Conservation (phyloP, 2,329 filamentous ascomycete genomes). For the Colletotrichum falcatum region DNA sequence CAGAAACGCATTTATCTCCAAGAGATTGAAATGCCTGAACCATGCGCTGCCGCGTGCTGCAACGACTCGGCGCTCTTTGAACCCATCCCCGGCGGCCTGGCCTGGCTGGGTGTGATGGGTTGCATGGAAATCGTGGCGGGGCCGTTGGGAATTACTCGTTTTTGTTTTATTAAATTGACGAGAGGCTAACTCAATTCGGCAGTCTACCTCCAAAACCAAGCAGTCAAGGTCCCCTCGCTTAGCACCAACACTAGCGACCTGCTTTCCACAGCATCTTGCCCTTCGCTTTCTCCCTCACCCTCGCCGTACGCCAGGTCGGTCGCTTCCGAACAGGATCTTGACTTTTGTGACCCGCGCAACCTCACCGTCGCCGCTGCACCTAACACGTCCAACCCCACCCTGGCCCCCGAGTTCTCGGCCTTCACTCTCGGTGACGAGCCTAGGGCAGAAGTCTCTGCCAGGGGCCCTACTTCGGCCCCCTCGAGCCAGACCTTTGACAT, state of each 20-base stretch:
- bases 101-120: conserved; percentile 2
- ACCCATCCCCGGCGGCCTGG: conserved; percentile 11
- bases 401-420: conserved; percentile 72
- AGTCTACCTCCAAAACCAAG: conserved; percentile 64
- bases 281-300: conserved; percentile 88
- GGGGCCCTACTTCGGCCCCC: conserved; percentile 57
- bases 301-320: conserved; percentile 80
- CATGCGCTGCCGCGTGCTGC: conserved; percentile 18
- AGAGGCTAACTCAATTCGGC: conserved; percentile 53
- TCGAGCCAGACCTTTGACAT: conserved; percentile 64
- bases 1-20: background rate
- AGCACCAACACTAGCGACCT: conserved; percentile 75
- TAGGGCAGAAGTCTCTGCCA: conserved; percentile 63
- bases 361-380: conserved; percentile 74
- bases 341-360: conserved; percentile 93
- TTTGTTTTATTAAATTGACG: background rate
- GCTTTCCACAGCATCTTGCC: conserved; percentile 80
- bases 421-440: conserved; percentile 74
- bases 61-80: background rate
- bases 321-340: conserved; percentile 77
- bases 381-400: conserved; percentile 61
- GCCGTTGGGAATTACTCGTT: conserved; percentile 24
- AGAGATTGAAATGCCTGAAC: background rate
- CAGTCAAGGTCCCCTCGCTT: conserved; percentile 68
- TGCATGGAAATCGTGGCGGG: conserved; percentile 25